A percentile compares a stretch with the other conserved stretches of the same genome.
Evolutionary conservation across 768 basidiomycete species (phyloP).

Genomic region (Gautieria morchelliformis): DNA sequence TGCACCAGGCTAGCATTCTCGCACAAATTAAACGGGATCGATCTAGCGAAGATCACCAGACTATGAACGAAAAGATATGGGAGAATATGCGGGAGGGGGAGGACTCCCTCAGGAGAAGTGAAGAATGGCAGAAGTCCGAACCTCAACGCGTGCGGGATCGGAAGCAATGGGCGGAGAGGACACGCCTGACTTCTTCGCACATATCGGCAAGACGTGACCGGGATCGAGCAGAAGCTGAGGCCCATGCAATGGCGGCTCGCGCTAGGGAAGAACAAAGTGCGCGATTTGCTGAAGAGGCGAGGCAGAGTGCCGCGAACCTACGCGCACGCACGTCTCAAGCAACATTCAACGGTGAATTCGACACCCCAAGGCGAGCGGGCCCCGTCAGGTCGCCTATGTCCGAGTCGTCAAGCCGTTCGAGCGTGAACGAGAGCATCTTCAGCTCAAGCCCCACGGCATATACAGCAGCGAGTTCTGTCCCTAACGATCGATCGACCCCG

Average conservation of each 20-base stretch:
- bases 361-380: neutral
- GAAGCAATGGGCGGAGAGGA: neutral
- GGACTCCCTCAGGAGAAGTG: neutral
- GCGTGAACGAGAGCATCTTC: neutral
- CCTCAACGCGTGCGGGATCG: constrained; percentile 1
- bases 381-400: neutral
- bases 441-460: neutral
- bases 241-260: neutral
- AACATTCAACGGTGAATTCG: neutral
- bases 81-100: neutral
- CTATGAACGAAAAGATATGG: neutral
- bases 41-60: neutral
- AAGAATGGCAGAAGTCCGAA: constrained; percentile 5
- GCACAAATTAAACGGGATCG: neutral
- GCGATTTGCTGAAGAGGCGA: neutral
- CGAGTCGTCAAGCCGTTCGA: neutral
- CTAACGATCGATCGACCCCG: neutral
- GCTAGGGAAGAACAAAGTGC: neutral
- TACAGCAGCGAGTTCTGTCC: neutral
- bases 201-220: neutral
- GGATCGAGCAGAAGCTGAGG: neutral
- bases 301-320: neutral
- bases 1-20: neutral
- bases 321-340: neutral
- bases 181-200: neutral